phyloP scores from a whole-genome alignment of 768 basidiomycete genomes.

The Pleurotus tuber-regium region DNA sequence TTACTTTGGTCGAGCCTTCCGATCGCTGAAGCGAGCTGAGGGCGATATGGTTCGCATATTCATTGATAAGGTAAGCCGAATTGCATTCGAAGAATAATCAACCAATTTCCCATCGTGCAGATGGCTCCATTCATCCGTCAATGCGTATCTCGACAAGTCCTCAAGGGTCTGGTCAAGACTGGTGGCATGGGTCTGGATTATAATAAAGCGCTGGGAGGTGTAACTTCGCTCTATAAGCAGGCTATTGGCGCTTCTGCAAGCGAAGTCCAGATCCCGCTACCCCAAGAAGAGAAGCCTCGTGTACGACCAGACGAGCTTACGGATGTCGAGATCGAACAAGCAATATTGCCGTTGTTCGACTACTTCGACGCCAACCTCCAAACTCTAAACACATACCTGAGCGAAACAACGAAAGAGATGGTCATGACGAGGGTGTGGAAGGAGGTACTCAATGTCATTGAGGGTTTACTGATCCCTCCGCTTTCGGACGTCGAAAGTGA shows the following conservation, averaged over 20 bases:
- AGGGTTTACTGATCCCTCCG: constrained; percentile 87
- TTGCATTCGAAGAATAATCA: too few relatives aligned
- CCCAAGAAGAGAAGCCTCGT: constrained; percentile 72
- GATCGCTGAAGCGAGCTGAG: constrained; percentile 89
- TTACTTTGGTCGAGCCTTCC: constrained; percentile 95
- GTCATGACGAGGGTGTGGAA: constrained; percentile 97
- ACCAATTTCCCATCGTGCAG: constrained; percentile 39
- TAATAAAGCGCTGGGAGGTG: constrained; percentile 83
- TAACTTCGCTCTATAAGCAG: constrained; percentile 80
- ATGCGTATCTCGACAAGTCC: constrained; percentile 70
- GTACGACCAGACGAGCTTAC: constrained; percentile 77
- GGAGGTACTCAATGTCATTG: constrained; percentile 84
- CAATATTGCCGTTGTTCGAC: constrained; percentile 89
- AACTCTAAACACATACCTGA: constrained; percentile 85
- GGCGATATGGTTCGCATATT: constrained; percentile 95
- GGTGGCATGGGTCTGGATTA: constrained; percentile 66
- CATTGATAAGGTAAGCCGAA: constrained; percentile 81
- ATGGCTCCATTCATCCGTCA: constrained; percentile 93
- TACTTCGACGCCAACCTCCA: constrained; percentile 94
- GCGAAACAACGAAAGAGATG: constrained; percentile 81
- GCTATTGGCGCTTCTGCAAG: constrained; percentile 62
- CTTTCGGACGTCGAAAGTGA: constrained; percentile 82
- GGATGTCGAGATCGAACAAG: constrained; percentile 92
- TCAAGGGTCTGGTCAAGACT: constrained; percentile 77
- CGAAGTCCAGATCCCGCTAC: constrained; percentile 79